These are phyloP conservation scores for Nigrospora osmanthi DNA, from an alignment of 2,329 filamentous ascomycete genomes.

Conservation along the genomic window DNA sequence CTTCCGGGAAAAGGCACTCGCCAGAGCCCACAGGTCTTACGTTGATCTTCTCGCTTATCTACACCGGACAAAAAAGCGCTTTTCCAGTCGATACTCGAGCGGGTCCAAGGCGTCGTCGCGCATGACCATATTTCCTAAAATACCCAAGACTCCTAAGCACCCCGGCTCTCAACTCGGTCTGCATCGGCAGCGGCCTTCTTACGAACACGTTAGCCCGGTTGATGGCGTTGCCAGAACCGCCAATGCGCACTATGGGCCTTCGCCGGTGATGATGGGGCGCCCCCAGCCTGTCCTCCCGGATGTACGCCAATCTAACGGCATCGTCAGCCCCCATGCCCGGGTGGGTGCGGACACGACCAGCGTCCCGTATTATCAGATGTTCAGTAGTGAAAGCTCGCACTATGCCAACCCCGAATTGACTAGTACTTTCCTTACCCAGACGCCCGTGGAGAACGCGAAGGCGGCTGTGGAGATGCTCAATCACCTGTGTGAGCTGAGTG, in stretches of 20 bases:
- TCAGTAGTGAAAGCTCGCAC: conserved; percentile 11
- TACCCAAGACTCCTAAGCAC: conserved; percentile 26
- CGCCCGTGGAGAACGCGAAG: conserved; percentile 49
- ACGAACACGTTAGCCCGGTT: conserved; percentile 6
- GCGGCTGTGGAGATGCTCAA: conserved; percentile 65
- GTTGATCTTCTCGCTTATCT: conserved; percentile 61
- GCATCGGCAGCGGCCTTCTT: conserved; percentile 8
- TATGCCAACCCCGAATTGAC: conserved; percentile 9
- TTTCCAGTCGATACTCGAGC: conserved; percentile 27
- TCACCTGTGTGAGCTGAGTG: conserved; percentile 68
- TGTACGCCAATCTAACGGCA: not conserved
- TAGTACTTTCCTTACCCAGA: conserved; percentile 17
- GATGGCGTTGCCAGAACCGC: conserved; percentile 6
- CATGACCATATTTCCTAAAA: conserved; percentile 48
- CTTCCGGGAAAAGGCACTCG: conserved; percentile 62
- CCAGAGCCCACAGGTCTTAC: conserved; percentile 66
- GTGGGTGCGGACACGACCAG: conserved; percentile 8
- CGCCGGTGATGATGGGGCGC: not conserved
- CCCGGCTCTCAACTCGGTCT: conserved; percentile 6
- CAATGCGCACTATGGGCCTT: conserved; percentile 6
- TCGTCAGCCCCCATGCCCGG: conserved; percentile 7
- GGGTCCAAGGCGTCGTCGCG: conserved; percentile 32
- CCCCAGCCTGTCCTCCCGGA: not conserved
- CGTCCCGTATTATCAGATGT: conserved; percentile 15
- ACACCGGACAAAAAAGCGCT: conserved; percentile 48